Evolutionary conservation across 257 asterid genomes (phyloP).

Genomic region (Gentiana dahurica): DNA sequence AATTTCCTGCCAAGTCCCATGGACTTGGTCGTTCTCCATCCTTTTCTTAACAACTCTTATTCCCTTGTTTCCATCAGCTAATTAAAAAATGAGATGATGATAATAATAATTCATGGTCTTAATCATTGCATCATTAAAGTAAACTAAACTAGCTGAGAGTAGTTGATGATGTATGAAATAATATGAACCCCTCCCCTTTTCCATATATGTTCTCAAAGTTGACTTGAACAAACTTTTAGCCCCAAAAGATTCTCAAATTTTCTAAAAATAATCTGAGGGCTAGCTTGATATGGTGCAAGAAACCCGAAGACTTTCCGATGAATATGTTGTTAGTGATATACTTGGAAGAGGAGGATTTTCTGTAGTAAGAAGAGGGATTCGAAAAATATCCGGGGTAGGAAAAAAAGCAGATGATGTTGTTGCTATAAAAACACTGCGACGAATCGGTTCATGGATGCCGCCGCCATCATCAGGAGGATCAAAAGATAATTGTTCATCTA

Average conservation of each 20-base stretch:
- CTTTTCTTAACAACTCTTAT: too few relatives aligned
- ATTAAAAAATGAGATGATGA: too few relatives aligned
- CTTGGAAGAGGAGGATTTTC: constrained; percentile 86
- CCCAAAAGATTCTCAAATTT: constrained; percentile 1
- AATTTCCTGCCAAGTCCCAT: too few relatives aligned
- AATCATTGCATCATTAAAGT: too few relatives aligned
- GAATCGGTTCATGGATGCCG: constrained; percentile 27
- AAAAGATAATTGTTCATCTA: constrained; percentile 3
- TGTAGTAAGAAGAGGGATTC: constrained; percentile 51
- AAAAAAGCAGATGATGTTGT: constrained; percentile 21
- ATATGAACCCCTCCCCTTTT: too few relatives aligned
- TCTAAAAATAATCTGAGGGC: neutral
- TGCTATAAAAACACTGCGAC: constrained; percentile 60
- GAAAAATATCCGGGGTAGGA: constrained; percentile 15
- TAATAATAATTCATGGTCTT: too few relatives aligned
- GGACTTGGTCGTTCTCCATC: too few relatives aligned
- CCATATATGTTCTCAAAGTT: neutral
- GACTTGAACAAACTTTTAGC: neutral
- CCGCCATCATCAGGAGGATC: neutral
- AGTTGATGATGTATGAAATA: too few relatives aligned
- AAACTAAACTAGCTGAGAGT: too few relatives aligned
- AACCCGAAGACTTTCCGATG: constrained; percentile 34
- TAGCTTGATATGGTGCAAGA: constrained; percentile 5
- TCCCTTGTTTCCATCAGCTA: too few relatives aligned
- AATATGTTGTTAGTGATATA: constrained; percentile 56